A percentile compares a stretch with the other conserved stretches of the same genome.
Conservation (phyloP, 495 filamentous ascomycete genomes). For the Thermochaetoides thermophila region DNA sequence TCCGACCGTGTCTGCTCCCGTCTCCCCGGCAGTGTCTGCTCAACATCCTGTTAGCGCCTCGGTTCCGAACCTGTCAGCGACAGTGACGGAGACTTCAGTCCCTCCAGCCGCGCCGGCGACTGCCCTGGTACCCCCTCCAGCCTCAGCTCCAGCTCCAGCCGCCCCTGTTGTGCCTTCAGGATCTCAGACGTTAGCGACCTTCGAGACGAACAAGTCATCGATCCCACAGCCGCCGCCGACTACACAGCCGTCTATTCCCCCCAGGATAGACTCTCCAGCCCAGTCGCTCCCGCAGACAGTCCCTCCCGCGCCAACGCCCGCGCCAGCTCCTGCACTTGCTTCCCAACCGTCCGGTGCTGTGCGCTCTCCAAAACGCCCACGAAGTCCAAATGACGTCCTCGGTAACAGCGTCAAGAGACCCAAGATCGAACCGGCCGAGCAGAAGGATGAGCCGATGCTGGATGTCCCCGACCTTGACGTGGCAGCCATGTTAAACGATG, state of each 20-base stretch:
- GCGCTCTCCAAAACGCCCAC: slow-evolving; percentile 10
- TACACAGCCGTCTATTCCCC: too few relatives aligned
- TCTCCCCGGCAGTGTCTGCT: not conserved
- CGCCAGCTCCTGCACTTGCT: not conserved
- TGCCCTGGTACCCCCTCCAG: not conserved
- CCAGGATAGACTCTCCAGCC: too few relatives aligned
- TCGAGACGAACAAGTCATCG: too few relatives aligned
- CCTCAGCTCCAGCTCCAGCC: not conserved
- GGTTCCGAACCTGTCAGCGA: not conserved
- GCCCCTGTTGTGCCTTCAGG: not conserved
- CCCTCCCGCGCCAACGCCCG: not conserved
- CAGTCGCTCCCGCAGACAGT: not conserved
- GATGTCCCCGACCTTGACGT: slow-evolving; percentile 9
- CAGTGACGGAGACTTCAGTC: not conserved
- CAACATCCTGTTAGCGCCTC: not conserved
- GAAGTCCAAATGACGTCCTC: slow-evolving; percentile 15
- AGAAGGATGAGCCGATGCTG: slow-evolving; percentile 1
- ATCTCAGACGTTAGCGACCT: too few relatives aligned
- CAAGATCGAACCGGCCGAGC: slow-evolving; percentile 13
- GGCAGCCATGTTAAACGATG: slow-evolving; percentile 14
- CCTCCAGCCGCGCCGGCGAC: not conserved
- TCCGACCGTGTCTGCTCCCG: not conserved
- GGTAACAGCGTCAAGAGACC: slow-evolving; percentile 19
- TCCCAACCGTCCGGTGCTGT: not conserved
- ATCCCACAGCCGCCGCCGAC: too few relatives aligned